phyloP scores from a whole-genome alignment of 306 rosid species.

The Mimosa bimucronata region DNA sequence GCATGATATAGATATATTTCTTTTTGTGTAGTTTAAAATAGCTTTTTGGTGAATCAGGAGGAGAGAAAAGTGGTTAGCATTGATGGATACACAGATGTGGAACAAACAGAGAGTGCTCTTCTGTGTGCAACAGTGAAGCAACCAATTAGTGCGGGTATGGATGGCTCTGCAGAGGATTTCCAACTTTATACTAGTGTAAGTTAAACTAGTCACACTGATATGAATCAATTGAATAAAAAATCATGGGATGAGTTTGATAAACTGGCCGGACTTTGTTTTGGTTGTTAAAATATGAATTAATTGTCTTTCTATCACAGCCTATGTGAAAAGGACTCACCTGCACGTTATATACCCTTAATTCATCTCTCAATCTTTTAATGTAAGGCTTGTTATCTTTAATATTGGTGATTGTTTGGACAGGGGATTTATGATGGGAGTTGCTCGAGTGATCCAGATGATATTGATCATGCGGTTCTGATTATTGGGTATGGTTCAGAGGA shows the following conservation, averaged over 20 bases:
- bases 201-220: slow-evolving; percentile 2
- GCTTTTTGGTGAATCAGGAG: slow-evolving; percentile 51
- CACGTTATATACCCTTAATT: no score
- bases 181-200: slow-evolving; percentile 78
- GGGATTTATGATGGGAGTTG: slow-evolving; percentile 85
- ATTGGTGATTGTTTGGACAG: slow-evolving; percentile 42
- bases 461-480: slow-evolving; percentile 73
- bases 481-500: slow-evolving; percentile 80
- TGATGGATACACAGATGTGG: slow-evolving; percentile 68
- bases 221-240: neutral
- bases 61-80: slow-evolving; percentile 57
- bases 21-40: neutral
- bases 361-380: no score
- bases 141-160: slow-evolving; percentile 72
- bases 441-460: slow-evolving; percentile 66
- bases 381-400: no score
- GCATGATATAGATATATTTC: neutral
- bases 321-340: no score
- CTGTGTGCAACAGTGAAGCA: slow-evolving; percentile 67
- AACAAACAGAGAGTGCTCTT: slow-evolving; percentile 57
- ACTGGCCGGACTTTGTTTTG: neutral
- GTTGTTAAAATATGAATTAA: no score
- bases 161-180: slow-evolving; percentile 69
- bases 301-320: no score
- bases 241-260: neutral